Percentiles rank a stretch among this genome's conserved stretches.
phyloP scores from a whole-genome alignment of 2,329 filamentous ascomycete genomes.

The Fusarium musae region DNA sequence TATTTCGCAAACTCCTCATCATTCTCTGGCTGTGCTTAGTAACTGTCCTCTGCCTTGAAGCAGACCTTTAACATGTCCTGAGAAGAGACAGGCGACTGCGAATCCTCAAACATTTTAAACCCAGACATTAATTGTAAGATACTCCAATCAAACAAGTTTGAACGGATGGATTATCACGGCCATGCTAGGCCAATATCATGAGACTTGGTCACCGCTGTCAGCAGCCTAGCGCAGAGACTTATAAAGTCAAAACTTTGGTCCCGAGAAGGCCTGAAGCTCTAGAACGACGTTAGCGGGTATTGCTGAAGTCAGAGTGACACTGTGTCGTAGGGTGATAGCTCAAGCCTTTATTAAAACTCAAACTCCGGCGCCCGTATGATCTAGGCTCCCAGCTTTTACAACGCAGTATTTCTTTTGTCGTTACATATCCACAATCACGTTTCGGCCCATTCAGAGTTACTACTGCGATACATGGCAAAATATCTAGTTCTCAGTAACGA shows the following conservation, averaged over 20 bases:
- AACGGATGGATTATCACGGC: too few species aligned
- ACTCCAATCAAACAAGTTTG: accelerated
- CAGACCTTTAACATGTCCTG: not conserved
- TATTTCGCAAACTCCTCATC: conserved; percentile 4
- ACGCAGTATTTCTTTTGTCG: too few species aligned
- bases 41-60: conserved; percentile 9
- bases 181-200: accelerated
- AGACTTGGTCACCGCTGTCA: not conserved
- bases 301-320: not conserved
- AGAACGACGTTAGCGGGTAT: too few species aligned
- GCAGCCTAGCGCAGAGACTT: not conserved
- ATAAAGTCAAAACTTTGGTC: not conserved
- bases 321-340: not conserved
- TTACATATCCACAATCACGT: too few species aligned
- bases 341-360: accelerated
- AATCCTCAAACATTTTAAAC: too few species aligned
- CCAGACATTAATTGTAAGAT: too few species aligned
- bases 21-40: not conserved
- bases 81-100: not conserved
- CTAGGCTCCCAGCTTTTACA: too few species aligned
- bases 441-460: too few species aligned
- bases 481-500: too few species aligned
- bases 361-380: not conserved
- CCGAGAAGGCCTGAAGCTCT: accelerated
- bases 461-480: too few species aligned